Conservation (phyloP, 352 stramenopile genomes). For the Phytophthora meadii region DNA sequence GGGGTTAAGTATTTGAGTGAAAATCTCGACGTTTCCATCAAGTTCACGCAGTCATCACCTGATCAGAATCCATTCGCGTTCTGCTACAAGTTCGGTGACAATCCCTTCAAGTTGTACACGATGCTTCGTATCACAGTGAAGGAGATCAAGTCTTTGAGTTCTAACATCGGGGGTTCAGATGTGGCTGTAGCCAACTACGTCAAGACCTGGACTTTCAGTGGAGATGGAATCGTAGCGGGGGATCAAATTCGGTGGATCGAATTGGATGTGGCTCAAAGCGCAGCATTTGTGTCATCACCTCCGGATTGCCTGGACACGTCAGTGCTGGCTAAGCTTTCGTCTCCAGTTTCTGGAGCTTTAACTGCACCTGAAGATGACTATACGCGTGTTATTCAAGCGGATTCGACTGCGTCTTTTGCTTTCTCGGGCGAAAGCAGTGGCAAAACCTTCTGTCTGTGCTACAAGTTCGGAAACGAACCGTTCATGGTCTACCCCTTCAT, state of each 20-base stretch:
- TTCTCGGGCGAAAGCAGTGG: slow-evolving; percentile 53
- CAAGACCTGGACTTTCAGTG: slow-evolving; percentile 62
- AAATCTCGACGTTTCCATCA: slow-evolving; percentile 31
- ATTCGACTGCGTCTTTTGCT: slow-evolving; percentile 25
- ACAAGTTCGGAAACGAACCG: slow-evolving; percentile 74
- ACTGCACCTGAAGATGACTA: slow-evolving; percentile 49
- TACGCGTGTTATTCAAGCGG: slow-evolving; percentile 40
- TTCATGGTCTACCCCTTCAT: slow-evolving; percentile 59
- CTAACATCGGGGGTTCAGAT: slow-evolving; percentile 37
- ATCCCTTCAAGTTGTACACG: slow-evolving; percentile 73
- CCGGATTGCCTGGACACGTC: slow-evolving; percentile 51
- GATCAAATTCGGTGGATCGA: slow-evolving; percentile 72
- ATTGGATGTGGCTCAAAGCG: slow-evolving; percentile 39
- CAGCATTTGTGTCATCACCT: slow-evolving; percentile 17
- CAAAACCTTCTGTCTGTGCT: slow-evolving; percentile 68
- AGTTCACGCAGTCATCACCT: slow-evolving; percentile 56
- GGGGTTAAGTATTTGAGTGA: slow-evolving; percentile 34
- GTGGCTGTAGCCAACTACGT: slow-evolving; percentile 59
- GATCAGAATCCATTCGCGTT: slow-evolving; percentile 50
- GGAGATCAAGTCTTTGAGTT: slow-evolving; percentile 42
- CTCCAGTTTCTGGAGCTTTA: slow-evolving; percentile 19
- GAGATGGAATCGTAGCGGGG: slow-evolving; percentile 42
- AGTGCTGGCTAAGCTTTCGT: slow-evolving; percentile 42
- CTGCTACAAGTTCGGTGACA: slow-evolving; percentile 78
- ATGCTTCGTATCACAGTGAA: slow-evolving; percentile 61